Conservation (phyloP, 495 filamentous ascomycete species). For the Aspergillus kassunensis region DNA sequence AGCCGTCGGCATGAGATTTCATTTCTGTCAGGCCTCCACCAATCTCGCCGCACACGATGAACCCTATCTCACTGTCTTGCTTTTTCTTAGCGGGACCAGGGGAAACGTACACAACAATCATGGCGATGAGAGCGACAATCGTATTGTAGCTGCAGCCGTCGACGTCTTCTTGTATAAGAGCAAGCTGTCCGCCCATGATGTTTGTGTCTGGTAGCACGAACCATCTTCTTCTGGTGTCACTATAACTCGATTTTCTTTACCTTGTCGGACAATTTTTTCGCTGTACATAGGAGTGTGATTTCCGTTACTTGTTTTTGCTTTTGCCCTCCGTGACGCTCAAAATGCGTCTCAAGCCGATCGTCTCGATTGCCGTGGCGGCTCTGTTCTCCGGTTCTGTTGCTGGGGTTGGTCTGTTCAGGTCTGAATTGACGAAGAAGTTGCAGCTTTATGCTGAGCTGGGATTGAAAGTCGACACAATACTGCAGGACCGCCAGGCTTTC, state of each 20-base stretch:
- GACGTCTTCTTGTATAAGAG: background rate
- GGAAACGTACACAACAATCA: background rate
- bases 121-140: background rate
- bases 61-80: slow-evolving; percentile 1
- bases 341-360: slow-evolving; percentile 1
- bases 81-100: slow-evolving; percentile 1
- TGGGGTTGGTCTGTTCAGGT: background rate
- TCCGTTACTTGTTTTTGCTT: background rate
- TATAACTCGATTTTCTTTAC: background rate
- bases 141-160: slow-evolving; percentile 1
- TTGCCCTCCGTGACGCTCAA: background rate
- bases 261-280: background rate
- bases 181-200: background rate
- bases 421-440: slow-evolving; percentile 1
- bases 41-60: slow-evolving; percentile 3
- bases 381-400: slow-evolving; percentile 1
- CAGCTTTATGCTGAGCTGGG: slow-evolving; percentile 10
- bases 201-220: background rate
- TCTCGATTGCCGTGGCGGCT: background rate
- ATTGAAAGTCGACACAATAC: slow-evolving; percentile 8
- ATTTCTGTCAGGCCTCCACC: background rate
- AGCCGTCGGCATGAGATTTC: slow-evolving; percentile 6
- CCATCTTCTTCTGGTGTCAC: background rate
- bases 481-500: background rate
- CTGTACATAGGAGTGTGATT: background rate